phyloP scores from a whole-genome alignment of 805 yeast species.

The Brettanomyces custersianus region DNA sequence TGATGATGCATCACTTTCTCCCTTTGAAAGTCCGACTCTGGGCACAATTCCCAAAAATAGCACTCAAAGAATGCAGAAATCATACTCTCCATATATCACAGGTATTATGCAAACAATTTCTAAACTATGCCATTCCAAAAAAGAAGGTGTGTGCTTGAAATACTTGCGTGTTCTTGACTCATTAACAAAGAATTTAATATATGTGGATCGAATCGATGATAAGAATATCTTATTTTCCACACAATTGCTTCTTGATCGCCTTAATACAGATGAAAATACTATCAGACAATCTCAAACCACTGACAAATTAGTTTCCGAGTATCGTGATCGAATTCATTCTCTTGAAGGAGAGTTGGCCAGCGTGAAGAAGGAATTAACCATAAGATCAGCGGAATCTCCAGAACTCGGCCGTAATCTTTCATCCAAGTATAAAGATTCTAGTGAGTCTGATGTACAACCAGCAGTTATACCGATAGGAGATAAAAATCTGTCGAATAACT shows the following conservation, averaged over 20 bases:
- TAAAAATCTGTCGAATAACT: conserved; percentile 8
- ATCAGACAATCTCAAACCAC: too few relatives aligned
- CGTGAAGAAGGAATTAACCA: neutral
- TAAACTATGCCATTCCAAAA: conserved; percentile 21
- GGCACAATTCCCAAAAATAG: neutral
- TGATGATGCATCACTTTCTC: neutral
- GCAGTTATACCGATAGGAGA: neutral
- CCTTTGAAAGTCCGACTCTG: neutral
- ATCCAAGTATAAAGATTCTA: too few relatives aligned
- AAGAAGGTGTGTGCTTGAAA: conserved; percentile 28
- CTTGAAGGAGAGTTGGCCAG: conserved; percentile 13
- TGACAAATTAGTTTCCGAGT: conserved; percentile 52
- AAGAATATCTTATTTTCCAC: conserved; percentile 41
- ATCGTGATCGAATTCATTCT: conserved; percentile 39
- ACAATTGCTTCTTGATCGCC: conserved; percentile 49
- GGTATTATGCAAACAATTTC: neutral
- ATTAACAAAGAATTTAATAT: conserved; percentile 1
- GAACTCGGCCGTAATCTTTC: too few relatives aligned
- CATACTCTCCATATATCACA: neutral
- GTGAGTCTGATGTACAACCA: too few relatives aligned
- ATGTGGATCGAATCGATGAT: conserved; percentile 1
- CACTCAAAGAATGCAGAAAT: neutral
- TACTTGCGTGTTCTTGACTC: conserved; percentile 27
- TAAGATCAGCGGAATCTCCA: too few relatives aligned
- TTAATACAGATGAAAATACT: conserved; percentile 70